Conservation (phyloP, 768 basidiomycete species). For the Cubamyces sp. region DNA sequence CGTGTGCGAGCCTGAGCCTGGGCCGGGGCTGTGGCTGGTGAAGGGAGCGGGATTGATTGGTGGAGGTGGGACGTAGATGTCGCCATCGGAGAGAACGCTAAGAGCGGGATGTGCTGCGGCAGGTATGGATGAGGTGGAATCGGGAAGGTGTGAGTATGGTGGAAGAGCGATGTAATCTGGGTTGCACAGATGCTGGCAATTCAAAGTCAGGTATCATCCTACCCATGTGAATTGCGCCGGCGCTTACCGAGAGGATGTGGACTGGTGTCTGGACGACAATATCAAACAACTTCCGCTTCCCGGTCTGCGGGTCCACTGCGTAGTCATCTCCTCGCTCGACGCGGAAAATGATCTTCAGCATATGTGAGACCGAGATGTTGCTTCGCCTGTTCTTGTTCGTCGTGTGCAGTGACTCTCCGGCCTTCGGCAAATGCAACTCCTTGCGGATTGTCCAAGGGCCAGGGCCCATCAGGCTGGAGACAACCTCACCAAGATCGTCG, state of each 20-base stretch:
- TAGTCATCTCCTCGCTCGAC: conserved; percentile 81
- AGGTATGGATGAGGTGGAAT: conserved; percentile 1
- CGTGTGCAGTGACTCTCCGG: conserved; percentile 66
- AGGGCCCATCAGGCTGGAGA: conserved; percentile 66
- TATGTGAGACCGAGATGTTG: conserved; percentile 76
- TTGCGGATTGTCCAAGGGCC: conserved; percentile 89
- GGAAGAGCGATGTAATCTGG: conserved; percentile 81
- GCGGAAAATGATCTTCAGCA: conserved; percentile 79
- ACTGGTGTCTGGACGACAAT: conserved; percentile 86
- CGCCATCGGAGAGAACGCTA: conserved; percentile 16
- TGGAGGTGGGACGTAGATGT: conserved; percentile 8
- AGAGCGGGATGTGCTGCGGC: conserved; percentile 20
- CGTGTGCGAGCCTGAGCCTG: conserved; percentile 13
- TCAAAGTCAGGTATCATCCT: not conserved
- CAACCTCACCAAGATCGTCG: conserved; percentile 57
- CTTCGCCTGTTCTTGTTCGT: conserved; percentile 80
- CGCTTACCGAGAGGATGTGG: conserved; percentile 81
- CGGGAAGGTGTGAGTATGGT: conserved; percentile 60
- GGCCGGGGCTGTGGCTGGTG: not conserved
- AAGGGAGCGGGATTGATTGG: not conserved
- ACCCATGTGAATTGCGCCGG: not conserved
- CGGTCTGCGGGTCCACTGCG: conserved; percentile 62
- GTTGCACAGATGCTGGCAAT: conserved; percentile 78
- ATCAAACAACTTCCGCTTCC: conserved; percentile 82
- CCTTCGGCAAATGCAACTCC: conserved; percentile 67